Percentiles rank a stretch among this genome's conserved stretches.
Conservation (phyloP, 768 basidiomycete species). For the Asterophora lycoperdoides region DNA sequence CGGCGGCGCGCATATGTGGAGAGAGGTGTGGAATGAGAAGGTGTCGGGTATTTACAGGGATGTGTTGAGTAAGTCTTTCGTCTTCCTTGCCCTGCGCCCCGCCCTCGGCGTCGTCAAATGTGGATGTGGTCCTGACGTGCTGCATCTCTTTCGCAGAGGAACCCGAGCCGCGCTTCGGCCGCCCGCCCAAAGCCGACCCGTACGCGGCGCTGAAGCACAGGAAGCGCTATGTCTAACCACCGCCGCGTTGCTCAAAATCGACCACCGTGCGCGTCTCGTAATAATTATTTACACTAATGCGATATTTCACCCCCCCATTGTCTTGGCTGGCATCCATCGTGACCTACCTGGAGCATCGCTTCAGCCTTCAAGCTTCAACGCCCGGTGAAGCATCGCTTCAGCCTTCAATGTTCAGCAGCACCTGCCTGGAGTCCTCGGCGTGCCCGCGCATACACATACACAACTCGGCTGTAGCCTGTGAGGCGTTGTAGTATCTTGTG, state of each 20-base stretch:
- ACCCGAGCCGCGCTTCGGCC: conserved; percentile 55
- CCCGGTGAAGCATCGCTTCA: background rate
- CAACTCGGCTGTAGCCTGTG: too few species aligned
- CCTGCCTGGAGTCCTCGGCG: background rate
- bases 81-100: conserved; percentile 5
- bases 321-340: background rate
- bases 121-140: conserved; percentile 6
- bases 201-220: conserved; percentile 48
- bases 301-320: background rate
- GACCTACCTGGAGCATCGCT: background rate
- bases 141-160: conserved; percentile 24
- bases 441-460: background rate
- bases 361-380: background rate
- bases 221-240: conserved; percentile 40
- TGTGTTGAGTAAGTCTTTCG: conserved; percentile 56
- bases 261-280: background rate
- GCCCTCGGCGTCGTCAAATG: conserved; percentile 9
- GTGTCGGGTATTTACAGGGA: conserved; percentile 63
- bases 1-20: conserved; percentile 81
- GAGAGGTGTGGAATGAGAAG: conserved; percentile 66
- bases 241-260: conserved; percentile 4
- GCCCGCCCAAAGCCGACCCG: conserved; percentile 47
- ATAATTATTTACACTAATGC: conserved; percentile 3
- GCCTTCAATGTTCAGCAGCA: background rate
- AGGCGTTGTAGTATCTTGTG: background rate